Percentiles rank a stretch among this genome's conserved stretches.
These are phyloP conservation scores for Casuarina cunninghamiana DNA, from an alignment of 306 rosid genomes.

Conservation along the genomic window DNA sequence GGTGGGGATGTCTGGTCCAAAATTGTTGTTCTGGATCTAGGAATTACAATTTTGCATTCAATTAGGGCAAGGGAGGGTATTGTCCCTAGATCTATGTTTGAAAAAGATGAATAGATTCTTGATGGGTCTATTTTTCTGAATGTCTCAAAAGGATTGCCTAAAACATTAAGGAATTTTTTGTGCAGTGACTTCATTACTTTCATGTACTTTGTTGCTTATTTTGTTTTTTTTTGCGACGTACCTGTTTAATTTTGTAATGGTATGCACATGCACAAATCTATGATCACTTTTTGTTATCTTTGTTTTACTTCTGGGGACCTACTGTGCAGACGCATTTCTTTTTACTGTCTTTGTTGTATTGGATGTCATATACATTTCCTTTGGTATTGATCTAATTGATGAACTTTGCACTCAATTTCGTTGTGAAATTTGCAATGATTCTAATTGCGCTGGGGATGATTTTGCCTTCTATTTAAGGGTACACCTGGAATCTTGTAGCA, in stretches of 20 bases:
- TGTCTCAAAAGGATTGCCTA: not conserved
- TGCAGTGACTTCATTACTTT: not conserved
- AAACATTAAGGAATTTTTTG: not conserved
- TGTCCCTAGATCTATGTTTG: not conserved
- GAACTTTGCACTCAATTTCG: not conserved
- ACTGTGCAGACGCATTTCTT: not conserved
- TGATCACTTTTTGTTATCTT: not conserved
- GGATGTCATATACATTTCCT: not conserved
- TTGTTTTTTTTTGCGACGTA: not conserved
- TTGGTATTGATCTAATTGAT: not conserved
- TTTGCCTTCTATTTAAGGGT: not conserved
- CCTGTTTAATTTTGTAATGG: not conserved
- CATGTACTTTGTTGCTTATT: not conserved
- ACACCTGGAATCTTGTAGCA: not conserved
- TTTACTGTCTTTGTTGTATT: not conserved
- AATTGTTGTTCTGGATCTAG: too few species aligned
- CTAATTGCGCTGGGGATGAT: not conserved
- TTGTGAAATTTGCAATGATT: not conserved
- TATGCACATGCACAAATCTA: not conserved
- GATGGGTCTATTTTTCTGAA: not conserved
- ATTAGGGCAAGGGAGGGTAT: not conserved
- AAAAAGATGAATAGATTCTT: not conserved
- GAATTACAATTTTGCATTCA: not conserved
- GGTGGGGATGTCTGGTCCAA: too few species aligned
- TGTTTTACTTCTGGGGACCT: not conserved